Conservation (phyloP, 192 early-diverging fungal species). For the Umbelopsis isabellina region DNA sequence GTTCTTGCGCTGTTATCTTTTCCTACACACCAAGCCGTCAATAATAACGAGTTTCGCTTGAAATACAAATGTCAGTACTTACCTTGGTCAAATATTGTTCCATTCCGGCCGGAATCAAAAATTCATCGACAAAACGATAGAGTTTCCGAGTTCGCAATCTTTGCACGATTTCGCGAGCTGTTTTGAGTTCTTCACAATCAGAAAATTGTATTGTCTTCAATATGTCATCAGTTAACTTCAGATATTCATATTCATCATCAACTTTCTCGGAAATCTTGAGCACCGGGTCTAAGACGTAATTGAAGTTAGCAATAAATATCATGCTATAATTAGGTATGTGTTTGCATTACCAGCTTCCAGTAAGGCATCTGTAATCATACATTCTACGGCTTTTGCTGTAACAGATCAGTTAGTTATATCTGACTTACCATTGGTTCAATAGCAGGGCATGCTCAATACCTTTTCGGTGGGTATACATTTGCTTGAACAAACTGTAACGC, state of each 20-base stretch:
- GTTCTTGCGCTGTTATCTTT: conserved; percentile 57
- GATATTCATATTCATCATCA: conserved; percentile 66
- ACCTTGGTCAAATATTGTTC: conserved; percentile 44
- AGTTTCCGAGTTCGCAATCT: conserved; percentile 78
- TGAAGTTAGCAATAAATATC: background rate
- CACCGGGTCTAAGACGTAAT: conserved; percentile 48
- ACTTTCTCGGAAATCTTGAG: conserved; percentile 68
- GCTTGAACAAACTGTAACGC: conserved; percentile 76
- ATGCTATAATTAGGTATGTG: background rate
- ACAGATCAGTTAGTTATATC: background rate
- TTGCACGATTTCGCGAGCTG: conserved; percentile 69
- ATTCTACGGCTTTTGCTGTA: conserved; percentile 70
- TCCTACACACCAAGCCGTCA: conserved; percentile 22
- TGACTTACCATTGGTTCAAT: background rate
- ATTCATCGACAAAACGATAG: conserved; percentile 87
- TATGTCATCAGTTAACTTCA: conserved; percentile 82
- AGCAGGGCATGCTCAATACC: conserved; percentile 43
- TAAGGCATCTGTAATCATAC: conserved; percentile 90
- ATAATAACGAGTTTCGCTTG: background rate
- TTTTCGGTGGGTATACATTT: conserved; percentile 88
- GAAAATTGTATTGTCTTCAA: conserved; percentile 73
- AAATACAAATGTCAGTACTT: conserved; percentile 2
- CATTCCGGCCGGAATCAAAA: conserved; percentile 61
- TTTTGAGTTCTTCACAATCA: conserved; percentile 57
- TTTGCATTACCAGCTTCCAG: conserved; percentile 56